A percentile compares a stretch with the other conserved stretches of the same genome.
These are phyloP conservation scores for Leccinum huronense DNA, from an alignment of 1,284 basidiomycete species.

Conservation along the genomic window DNA sequence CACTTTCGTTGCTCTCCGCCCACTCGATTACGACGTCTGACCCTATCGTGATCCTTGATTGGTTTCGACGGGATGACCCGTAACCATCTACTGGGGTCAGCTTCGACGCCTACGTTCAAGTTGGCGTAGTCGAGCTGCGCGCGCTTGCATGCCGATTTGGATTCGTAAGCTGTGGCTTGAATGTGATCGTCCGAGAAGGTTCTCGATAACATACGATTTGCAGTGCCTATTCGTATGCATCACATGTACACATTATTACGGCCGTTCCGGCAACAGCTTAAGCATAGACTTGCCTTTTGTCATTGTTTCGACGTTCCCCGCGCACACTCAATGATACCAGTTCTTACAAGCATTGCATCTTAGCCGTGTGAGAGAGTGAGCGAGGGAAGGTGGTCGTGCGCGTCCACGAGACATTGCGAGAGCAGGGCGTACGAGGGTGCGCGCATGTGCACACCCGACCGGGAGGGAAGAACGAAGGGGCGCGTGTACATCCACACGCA, in stretches of 20 bases:
- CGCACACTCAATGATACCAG: slow-evolving; percentile 83
- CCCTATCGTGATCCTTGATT: slow-evolving; percentile 61
- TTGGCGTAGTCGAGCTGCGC: slow-evolving; percentile 74
- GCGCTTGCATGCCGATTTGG: slow-evolving; percentile 71
- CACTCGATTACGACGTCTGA: slow-evolving; percentile 65
- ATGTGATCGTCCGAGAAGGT: slow-evolving; percentile 61
- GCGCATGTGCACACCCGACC: no score
- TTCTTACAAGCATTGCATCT: slow-evolving; percentile 73
- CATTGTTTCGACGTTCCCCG: slow-evolving; percentile 62
- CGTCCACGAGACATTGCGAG: no score
- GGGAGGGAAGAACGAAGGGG: no score
- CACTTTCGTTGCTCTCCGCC: slow-evolving; percentile 65
- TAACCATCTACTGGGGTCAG: slow-evolving; percentile 67
- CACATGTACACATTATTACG: slow-evolving; percentile 18
- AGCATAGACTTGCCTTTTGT: slow-evolving; percentile 51
- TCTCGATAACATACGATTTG: slow-evolving; percentile 56
- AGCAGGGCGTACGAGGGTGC: no score
- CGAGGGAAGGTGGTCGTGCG: no score
- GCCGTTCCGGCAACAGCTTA: slow-evolving; percentile 15
- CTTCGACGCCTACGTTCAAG: slow-evolving; percentile 57
- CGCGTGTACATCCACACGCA: no score
- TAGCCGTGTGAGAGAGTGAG: slow-evolving; percentile 26
- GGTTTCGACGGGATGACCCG: slow-evolving; percentile 63
- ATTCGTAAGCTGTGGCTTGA: slow-evolving; percentile 61
- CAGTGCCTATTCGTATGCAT: slow-evolving; percentile 59